Evolutionary conservation across 352 stramenopile genomes (phyloP).

Genomic region (Pythium aristosporum): DNA sequence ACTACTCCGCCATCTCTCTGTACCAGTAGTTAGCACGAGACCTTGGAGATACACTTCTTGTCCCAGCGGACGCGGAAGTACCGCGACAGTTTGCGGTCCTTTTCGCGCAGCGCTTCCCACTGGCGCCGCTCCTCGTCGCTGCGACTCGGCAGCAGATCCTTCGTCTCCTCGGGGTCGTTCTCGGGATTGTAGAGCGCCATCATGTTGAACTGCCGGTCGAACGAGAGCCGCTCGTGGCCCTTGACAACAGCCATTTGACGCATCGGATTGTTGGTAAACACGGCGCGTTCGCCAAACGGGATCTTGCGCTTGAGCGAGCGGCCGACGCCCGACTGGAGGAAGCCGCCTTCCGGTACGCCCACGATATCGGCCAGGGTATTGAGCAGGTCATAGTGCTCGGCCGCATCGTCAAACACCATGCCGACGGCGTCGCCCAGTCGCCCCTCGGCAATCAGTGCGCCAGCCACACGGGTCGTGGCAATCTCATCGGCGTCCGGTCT

Average conservation of each 20-base stretch:
- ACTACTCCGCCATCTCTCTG: not conserved
- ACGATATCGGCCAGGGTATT: slow-evolving; percentile 30
- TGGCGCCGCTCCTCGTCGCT: slow-evolving; percentile 19
- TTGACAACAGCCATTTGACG: slow-evolving; percentile 42
- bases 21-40: slow-evolving; percentile 21
- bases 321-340: slow-evolving; percentile 25
- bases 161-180: slow-evolving; percentile 36
- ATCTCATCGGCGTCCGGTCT: slow-evolving; percentile 26
- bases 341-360: slow-evolving; percentile 23
- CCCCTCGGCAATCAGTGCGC: slow-evolving; percentile 21
- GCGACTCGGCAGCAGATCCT: slow-evolving; percentile 34
- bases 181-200: slow-evolving; percentile 40
- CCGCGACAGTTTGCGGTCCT: slow-evolving; percentile 31
- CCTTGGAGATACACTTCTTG: slow-evolving; percentile 34
- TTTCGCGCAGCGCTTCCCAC: slow-evolving; percentile 16
- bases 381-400: slow-evolving; percentile 25
- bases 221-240: slow-evolving; percentile 38
- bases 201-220: slow-evolving; percentile 36
- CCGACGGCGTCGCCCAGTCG: slow-evolving; percentile 18
- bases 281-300: slow-evolving; percentile 30
- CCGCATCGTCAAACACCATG: slow-evolving; percentile 18
- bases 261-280: slow-evolving; percentile 59
- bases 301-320: slow-evolving; percentile 41
- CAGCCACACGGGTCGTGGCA: slow-evolving; percentile 29
- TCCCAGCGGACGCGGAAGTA: slow-evolving; percentile 61